Evolutionary conservation across 1,284 basidiomycete genomes (phyloP).

Genomic region (Entoloma clypeatum): DNA sequence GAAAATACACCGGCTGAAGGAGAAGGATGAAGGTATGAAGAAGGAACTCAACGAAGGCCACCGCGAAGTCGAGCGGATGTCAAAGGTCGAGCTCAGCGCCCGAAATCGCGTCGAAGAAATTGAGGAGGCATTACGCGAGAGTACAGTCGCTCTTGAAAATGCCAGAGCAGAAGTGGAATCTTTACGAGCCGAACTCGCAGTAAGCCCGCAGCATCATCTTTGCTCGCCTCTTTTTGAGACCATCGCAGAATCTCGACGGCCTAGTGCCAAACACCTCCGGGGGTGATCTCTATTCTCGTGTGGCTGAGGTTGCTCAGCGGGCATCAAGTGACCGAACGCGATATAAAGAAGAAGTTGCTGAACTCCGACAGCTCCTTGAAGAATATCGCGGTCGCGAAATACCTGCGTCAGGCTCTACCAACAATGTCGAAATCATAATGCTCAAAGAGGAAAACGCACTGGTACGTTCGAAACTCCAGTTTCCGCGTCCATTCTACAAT

Average conservation of each 20-base stretch:
- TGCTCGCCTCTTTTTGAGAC: background rate
- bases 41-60: constrained; percentile 63
- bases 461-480: constrained; percentile 9
- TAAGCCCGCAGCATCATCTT: constrained; percentile 36
- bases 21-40: constrained; percentile 71
- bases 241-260: constrained; percentile 50
- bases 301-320: constrained; percentile 40
- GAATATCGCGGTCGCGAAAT: constrained; percentile 22
- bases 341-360: constrained; percentile 50
- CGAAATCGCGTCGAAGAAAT: constrained; percentile 73
- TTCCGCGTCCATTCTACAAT: background rate
- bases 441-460: constrained; percentile 15
- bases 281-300: constrained; percentile 36
- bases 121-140: constrained; percentile 86
- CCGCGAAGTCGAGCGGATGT: constrained; percentile 60
- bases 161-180: constrained; percentile 90
- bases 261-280: constrained; percentile 34
- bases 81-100: constrained; percentile 60
- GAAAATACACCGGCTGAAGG: constrained; percentile 67
- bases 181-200: constrained; percentile 72
- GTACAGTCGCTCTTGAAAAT: constrained; percentile 83
- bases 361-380: constrained; percentile 46
- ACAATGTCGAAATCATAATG: constrained; percentile 3
- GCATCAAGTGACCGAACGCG: constrained; percentile 42
- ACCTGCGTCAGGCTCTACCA: background rate